Base-by-base conservation (phyloP, 495 filamentous ascomycete genomes). In the Penicillium verhagenii region DNA sequence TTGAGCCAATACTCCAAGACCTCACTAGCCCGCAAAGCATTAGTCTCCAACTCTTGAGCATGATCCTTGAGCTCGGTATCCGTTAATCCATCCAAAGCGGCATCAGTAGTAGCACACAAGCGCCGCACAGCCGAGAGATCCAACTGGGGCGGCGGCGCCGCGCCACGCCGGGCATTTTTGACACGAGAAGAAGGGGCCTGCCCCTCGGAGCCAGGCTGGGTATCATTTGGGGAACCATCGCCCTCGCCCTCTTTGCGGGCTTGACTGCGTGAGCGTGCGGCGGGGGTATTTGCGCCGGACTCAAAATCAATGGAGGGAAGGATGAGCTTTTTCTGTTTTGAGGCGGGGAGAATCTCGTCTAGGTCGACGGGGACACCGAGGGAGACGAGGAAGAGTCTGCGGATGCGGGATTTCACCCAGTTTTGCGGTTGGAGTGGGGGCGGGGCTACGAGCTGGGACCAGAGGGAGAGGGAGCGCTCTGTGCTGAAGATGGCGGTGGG, bases 311-410 rank as follows among this genome's bases (percentile, higher is more conserved):
- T 85, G 2, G 90, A 94, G 6, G 94, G 95, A 3, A 99, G 81
- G 18, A 99, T 80, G 21, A 99, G 86, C 63, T 97, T 96, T 80
- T 97, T 97, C 67, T 97, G 95, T 72, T 96, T 97, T 31, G 90
- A 93, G 2, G 92, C 90, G 2, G 94, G 94, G 18, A 97, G 82
- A 55, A 97, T 97, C 74, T 97, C 94, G 70, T 99, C 94, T 2
- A 99, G 80, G 60, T 99, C 94, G 44, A 99, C 87, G 5, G 94
- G 94, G 1, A 99, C 94, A 14, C 94, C 94, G 4, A 99, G 82
- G 10, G 90, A 96, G 35, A 99, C 94, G 29, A 99, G 84, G 71
- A 99, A 99, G 35, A 97, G 83, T 9, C 94, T 89, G 49, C 94
- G 89, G 64, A 97, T 97, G 47, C 93, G 91, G 45, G 90, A 96